phyloP scores from a whole-genome alignment of 1,139 yeast genomes.

The Neolecta irregularis region DNA sequence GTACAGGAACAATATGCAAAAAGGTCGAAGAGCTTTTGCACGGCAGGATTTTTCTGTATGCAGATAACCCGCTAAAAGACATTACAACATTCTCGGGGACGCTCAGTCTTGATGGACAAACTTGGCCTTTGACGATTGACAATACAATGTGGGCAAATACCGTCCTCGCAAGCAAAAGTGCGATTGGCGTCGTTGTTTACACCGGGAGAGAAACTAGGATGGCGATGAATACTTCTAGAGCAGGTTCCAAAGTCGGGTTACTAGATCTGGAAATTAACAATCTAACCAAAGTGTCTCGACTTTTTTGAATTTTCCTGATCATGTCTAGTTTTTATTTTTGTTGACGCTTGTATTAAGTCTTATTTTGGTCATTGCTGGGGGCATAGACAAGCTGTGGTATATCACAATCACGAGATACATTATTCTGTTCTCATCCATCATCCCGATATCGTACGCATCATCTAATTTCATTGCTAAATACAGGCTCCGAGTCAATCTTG shows the following conservation, averaged over 20 bases:
- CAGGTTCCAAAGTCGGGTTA: constrained; percentile 83
- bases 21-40: too few relatives aligned
- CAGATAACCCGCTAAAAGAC: constrained; percentile 65
- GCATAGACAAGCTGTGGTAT: constrained; percentile 69
- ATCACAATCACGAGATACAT: constrained; percentile 78
- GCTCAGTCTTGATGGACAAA: constrained; percentile 34
- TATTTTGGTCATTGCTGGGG: constrained; percentile 62
- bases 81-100: constrained; percentile 66
- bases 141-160: constrained; percentile 98
- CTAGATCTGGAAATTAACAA: constrained; percentile 81
- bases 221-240: constrained; percentile 75
- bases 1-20: constrained; percentile 19
- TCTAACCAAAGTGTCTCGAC: constrained; percentile 40
- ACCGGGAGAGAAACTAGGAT: constrained; percentile 92
- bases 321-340: constrained; percentile 44
- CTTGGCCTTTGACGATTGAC: constrained; percentile 64
- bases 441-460: constrained; percentile 48
- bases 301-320: constrained; percentile 1
- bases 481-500: constrained; percentile 76
- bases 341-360: constrained; percentile 71
- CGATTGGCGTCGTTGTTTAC: constrained; percentile 72
- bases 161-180: constrained; percentile 84
- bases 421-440: constrained; percentile 83
- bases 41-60: constrained; percentile 44
- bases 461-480: not conserved